Evolutionary conservation across 192 early-diverging fungal species (phyloP), one percentile per base, ranked within the genome.

Genomic region (Coemansia sp.): DNA sequence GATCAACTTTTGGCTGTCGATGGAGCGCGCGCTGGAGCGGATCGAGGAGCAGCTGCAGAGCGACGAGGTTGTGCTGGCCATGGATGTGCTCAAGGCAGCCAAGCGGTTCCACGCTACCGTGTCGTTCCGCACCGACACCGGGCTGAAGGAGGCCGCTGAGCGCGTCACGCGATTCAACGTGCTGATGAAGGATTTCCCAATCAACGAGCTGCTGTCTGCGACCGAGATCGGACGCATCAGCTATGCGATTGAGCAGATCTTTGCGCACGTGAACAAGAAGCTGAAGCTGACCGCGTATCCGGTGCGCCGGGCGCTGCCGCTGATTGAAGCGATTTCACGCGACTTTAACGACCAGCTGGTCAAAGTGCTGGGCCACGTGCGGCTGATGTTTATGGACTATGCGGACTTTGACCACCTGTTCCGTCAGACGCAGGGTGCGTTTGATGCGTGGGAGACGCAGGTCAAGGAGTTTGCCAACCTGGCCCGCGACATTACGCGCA

Each of bases 61-160:
- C 67, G 92, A 95, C 48, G 84, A 89, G 70, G 83, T 91, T 42
- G 84, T 90, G 41, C 75, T 98, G 28, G 93, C 95, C 6, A 81
- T 99, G 53, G 94, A 95, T 32, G 86, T 97, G 38, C 79, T 99
- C 55, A 93, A 91, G 61, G 83, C 90, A 25, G 97, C 97, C 10
- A 99, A 99, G 77, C 87, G 97, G 20, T 99, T 93, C 81, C 95
- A 97, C 57, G 93, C 94, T 0, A 99, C 97, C 17, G 89, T 96
- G 50, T 90, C 87, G 58, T 99, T 99, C 68, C 86, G 90, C 55
- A 90, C 95, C 8, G 97, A 99, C 70, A 99, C 96, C 0, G 93
- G 95, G 26, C 79, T 99, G 15, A 97, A 98, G 69, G 96, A 98
- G 62, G 90, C 86, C 0, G 85, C 83, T 5, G 97, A 99, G 41